A percentile compares a stretch with the other conserved stretches of the same genome.
Conservation (phyloP, 2,329 filamentous ascomycete species). For the Xylaria sp. region DNA sequence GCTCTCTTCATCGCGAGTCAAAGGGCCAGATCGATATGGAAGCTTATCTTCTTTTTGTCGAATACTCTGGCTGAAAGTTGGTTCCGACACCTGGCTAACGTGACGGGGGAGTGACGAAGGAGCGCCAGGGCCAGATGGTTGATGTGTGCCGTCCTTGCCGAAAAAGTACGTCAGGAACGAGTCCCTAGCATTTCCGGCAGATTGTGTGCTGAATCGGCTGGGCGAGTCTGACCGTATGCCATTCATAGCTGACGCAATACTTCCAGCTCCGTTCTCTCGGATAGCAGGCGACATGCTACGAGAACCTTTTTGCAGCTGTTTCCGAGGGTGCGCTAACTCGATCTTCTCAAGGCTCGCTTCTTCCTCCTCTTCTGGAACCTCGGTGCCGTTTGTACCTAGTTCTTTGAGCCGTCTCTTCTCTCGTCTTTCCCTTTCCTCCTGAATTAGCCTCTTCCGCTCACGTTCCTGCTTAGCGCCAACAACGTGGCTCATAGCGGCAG, state of each 20-base stretch:
- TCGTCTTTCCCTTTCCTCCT: constrained; percentile 86
- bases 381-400: constrained; percentile 80
- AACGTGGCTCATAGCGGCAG: constrained; percentile 96
- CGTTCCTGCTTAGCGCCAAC: constrained; percentile 95
- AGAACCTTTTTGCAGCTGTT: constrained; percentile 67
- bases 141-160: constrained; percentile 83
- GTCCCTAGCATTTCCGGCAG: constrained; percentile 76
- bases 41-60: constrained; percentile 73
- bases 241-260: constrained; percentile 74
- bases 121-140: constrained; percentile 56
- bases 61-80: constrained; percentile 85
- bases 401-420: constrained; percentile 88
- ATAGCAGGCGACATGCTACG: constrained; percentile 88
- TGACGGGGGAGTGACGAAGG: constrained; percentile 66
- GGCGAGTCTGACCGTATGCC: constrained; percentile 71
- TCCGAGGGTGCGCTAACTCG: constrained; percentile 69
- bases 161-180: constrained; percentile 99
- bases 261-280: constrained; percentile 71
- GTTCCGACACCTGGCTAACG: constrained; percentile 81
- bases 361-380: constrained; percentile 74
- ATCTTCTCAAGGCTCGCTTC: constrained; percentile 65
- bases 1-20: constrained; percentile 52
- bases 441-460: constrained; percentile 81
- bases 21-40: constrained; percentile 61
- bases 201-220: constrained; percentile 69